phyloP scores from a whole-genome alignment of 78 protist species.

The Planoprotostelium fungivorum region DNA sequence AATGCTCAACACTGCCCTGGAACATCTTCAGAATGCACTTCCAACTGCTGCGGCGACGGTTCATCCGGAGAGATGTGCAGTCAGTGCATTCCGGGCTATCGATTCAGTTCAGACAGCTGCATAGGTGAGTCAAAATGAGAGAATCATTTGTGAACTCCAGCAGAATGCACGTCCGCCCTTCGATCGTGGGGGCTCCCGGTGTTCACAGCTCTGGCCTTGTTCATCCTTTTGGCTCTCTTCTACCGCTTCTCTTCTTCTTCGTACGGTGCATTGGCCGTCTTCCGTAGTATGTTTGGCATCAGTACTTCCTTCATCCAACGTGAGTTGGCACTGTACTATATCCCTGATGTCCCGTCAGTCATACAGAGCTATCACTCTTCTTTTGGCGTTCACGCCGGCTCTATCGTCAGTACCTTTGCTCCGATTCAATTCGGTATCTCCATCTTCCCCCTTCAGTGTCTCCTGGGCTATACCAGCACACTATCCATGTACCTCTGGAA shows the following conservation, averaged over 20 bases:
- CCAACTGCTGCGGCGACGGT: neutral
- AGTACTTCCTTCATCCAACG: neutral
- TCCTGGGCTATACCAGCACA: neutral
- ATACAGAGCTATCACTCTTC: neutral
- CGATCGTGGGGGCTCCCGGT: neutral
- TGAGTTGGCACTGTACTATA: neutral
- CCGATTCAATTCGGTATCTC: neutral
- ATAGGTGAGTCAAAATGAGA: neutral
- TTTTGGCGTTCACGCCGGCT: neutral
- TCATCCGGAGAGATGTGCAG: neutral
- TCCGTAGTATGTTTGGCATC: neutral
- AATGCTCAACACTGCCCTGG: neutral
- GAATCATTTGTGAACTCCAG: too few species aligned
- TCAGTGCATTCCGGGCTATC: neutral
- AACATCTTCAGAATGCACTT: neutral
- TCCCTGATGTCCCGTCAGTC: neutral
- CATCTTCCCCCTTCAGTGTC: neutral
- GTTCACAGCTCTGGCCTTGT: neutral
- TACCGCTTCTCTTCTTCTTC: neutral
- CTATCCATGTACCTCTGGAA: neutral
- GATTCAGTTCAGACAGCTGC: neutral
- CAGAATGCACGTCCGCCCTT: neutral
- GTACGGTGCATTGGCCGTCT: neutral
- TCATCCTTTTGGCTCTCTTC: neutral
- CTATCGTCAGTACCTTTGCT: neutral